Evolutionary conservation across 179 eudicot genomes (phyloP).

Genomic region (Beta corolliflora): DNA sequence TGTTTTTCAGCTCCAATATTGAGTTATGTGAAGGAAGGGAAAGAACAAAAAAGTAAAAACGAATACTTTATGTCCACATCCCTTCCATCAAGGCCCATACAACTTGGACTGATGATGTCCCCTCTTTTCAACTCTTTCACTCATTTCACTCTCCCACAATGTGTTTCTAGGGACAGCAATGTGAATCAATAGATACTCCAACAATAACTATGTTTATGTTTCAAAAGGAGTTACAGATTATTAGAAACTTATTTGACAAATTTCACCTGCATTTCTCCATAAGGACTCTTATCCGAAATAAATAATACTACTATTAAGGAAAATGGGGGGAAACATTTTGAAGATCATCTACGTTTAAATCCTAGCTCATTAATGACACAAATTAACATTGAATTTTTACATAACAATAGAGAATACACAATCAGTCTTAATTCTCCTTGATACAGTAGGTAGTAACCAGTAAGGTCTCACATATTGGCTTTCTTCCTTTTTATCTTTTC

Average conservation of each 20-base stretch:
- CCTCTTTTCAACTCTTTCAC: neutral
- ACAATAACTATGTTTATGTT: no score
- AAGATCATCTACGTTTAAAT: neutral
- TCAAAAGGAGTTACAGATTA: neutral
- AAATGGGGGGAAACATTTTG: neutral
- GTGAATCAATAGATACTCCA: neutral
- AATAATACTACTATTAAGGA: neutral
- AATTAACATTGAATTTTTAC: neutral
- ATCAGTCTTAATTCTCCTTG: neutral
- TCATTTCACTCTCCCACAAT: neutral
- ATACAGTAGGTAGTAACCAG: neutral
- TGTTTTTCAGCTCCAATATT: neutral
- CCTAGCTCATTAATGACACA: neutral
- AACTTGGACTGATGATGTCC: neutral
- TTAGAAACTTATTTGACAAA: neutral
- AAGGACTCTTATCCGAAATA: neutral
- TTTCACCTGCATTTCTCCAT: neutral
- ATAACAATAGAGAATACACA: neutral
- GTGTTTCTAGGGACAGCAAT: neutral
- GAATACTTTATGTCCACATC: neutral
- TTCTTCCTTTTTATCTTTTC: neutral
- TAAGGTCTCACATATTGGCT: neutral
- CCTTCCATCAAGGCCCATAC: neutral
- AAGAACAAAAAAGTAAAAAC: neutral
- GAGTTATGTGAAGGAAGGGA: neutral